Evolutionary conservation across 2,329 filamentous ascomycete genomes (phyloP).

Genomic region (Pseudopithomyces maydicus): DNA sequence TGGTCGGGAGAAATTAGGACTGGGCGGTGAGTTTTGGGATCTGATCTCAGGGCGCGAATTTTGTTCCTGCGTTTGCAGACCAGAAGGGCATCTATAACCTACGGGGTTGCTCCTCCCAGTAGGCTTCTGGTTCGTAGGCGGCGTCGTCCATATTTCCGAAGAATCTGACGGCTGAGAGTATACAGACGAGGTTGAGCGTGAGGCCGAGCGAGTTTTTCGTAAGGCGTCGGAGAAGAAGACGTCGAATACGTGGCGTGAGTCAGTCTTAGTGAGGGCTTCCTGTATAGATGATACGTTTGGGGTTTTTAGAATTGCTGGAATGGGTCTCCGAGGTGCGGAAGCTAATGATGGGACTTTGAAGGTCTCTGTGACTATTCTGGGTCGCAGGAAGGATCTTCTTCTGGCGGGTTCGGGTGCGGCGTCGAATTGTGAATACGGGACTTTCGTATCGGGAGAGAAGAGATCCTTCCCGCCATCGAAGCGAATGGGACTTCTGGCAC

Average conservation of each 20-base stretch:
- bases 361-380: slow-evolving; percentile 25
- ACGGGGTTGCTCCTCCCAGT: not conserved
- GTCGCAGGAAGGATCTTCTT: slow-evolving; percentile 10
- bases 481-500: slow-evolving; percentile 1
- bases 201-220: not conserved
- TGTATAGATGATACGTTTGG: not conserved
- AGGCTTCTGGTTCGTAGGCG: slow-evolving; percentile 11
- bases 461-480: slow-evolving; percentile 13
- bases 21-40: not conserved
- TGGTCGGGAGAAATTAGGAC: not conserved
- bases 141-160: slow-evolving; percentile 22
- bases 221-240: slow-evolving; percentile 9
- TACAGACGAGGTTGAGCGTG: slow-evolving; percentile 8
- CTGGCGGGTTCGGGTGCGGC: slow-evolving; percentile 1
- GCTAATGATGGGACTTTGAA: slow-evolving; percentile 14
- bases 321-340: not conserved
- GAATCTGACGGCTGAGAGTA: slow-evolving; percentile 9
- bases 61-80: not conserved
- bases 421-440: not conserved
- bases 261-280: not conserved
- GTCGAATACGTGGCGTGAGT: slow-evolving; percentile 9
- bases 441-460: slow-evolving; percentile 9
- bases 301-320: not conserved
- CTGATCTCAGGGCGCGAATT: not conserved
- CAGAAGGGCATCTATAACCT: not conserved